Percentiles rank a stretch among this genome's conserved stretches.
Conservation (phyloP, 805 yeast species). For the Ascoidea tarda region DNA sequence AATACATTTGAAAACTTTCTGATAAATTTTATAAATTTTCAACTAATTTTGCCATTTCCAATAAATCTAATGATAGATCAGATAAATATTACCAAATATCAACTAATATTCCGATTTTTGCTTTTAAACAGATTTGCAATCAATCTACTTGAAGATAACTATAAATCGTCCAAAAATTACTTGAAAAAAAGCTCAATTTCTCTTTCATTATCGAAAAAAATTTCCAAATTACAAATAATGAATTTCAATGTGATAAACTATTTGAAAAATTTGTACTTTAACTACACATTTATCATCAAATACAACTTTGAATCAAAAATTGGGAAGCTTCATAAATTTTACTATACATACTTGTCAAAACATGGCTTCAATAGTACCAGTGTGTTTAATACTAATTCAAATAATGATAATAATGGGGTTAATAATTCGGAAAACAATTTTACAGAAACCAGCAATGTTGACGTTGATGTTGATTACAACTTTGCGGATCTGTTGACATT, state of each 20-base stretch:
- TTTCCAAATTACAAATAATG: constrained; percentile 1
- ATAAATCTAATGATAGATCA: constrained; percentile 59
- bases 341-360: too few relatives aligned
- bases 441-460: neutral
- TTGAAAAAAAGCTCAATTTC: neutral
- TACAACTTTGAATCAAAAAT: neutral
- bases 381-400: neutral
- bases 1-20: constrained; percentile 26
- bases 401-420: neutral
- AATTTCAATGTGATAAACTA: constrained; percentile 2
- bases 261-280: constrained; percentile 1
- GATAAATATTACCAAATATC: constrained; percentile 64
- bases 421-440: neutral
- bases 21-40: constrained; percentile 39
- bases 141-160: constrained; percentile 1
- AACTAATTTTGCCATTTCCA: constrained; percentile 73
- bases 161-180: neutral
- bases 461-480: too few relatives aligned
- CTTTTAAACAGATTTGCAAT: constrained; percentile 13
- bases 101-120: constrained; percentile 62
- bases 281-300: neutral
- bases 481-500: neutral
- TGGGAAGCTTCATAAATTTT: neutral
- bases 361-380: too few relatives aligned
- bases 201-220: neutral